These are phyloP conservation scores for Nakazawaea siamensis DNA, from an alignment of 805 yeast species.

Conservation along the genomic window DNA sequence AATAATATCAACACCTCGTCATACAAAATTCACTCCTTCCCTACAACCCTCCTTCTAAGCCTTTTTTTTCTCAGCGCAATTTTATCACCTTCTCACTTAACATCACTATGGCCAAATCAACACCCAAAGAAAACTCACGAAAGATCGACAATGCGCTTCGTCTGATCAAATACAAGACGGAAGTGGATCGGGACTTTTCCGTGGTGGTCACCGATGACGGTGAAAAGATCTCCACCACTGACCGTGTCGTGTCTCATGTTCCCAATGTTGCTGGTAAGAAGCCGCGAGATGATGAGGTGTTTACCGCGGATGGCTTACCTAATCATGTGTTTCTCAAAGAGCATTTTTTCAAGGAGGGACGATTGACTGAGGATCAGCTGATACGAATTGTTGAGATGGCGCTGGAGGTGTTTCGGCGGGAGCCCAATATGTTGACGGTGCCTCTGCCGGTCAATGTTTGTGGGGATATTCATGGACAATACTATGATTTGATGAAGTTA, in stretches of 20 bases:
- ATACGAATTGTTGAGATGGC: conserved; percentile 58
- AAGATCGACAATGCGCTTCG: conserved; percentile 60
- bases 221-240: conserved; percentile 42
- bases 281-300: conserved; percentile 67
- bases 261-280: conserved; percentile 55
- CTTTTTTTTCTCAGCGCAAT: too few relatives aligned
- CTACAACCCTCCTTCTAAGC: too few relatives aligned
- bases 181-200: conserved; percentile 29
- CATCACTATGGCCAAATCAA: too few relatives aligned
- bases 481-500: conserved; percentile 78
- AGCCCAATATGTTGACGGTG: conserved; percentile 73
- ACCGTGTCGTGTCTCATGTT: conserved; percentile 48
- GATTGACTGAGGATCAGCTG: conserved; percentile 66
- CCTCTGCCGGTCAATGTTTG: conserved; percentile 94
- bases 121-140: conserved; percentile 32
- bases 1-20: too few relatives aligned
- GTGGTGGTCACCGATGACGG: conserved; percentile 52
- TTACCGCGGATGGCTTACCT: conserved; percentile 57
- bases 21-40: too few relatives aligned
- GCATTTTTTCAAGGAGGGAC: conserved; percentile 77
- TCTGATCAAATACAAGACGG: conserved; percentile 42
- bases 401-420: conserved; percentile 50
- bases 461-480: conserved; percentile 98
- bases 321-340: conserved; percentile 60
- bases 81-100: background rate